phyloP scores from a whole-genome alignment of 1,139 yeast species.

The Meyerozyma elateridarum region DNA sequence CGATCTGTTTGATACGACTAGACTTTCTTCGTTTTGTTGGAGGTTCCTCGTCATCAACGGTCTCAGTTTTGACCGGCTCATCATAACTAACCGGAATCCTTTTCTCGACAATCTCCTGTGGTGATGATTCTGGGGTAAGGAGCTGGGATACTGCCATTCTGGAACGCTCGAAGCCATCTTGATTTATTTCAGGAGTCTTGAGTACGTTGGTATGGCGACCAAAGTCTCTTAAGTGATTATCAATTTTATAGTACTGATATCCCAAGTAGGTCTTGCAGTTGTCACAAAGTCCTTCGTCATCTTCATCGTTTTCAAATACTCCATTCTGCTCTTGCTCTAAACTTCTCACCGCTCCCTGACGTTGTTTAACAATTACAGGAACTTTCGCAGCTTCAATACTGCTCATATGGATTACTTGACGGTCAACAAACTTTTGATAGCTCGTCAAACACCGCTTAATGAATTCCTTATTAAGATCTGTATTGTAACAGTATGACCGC shows the following conservation, averaged over 20 bases:
- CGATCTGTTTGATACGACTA: conserved; percentile 1
- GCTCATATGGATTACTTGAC: conserved; percentile 12
- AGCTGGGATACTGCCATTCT: conserved; percentile 19
- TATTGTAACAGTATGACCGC: conserved; percentile 6
- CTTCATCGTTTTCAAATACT: conserved; percentile 16
- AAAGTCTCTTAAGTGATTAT: conserved; percentile 25
- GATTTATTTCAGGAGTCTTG: conserved; percentile 6
- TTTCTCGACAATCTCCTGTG: conserved; percentile 16
- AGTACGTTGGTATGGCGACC: conserved; percentile 8
- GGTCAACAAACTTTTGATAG: conserved; percentile 20
- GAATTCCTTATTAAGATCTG: conserved; percentile 9
- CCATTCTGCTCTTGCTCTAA: conserved; percentile 18
- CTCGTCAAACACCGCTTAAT: conserved; percentile 22
- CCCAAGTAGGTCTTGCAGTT: conserved; percentile 36
- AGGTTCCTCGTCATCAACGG: conserved; percentile 5
- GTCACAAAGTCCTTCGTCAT: conserved; percentile 37
- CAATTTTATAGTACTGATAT: conserved; percentile 33
- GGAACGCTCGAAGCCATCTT: conserved; percentile 5
- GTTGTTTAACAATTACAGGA: conserved; percentile 12
- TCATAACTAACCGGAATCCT: conserved; percentile 4
- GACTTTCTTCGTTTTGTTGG: conserved; percentile 5
- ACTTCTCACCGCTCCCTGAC: conserved; percentile 13
- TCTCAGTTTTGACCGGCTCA: conserved; percentile 6
- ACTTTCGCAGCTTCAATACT: conserved; percentile 11
- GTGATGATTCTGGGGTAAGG: conserved; percentile 37